Evolutionary conservation across 2,329 filamentous ascomycete species (phyloP).

Genomic region (Colletotrichum lini): DNA sequence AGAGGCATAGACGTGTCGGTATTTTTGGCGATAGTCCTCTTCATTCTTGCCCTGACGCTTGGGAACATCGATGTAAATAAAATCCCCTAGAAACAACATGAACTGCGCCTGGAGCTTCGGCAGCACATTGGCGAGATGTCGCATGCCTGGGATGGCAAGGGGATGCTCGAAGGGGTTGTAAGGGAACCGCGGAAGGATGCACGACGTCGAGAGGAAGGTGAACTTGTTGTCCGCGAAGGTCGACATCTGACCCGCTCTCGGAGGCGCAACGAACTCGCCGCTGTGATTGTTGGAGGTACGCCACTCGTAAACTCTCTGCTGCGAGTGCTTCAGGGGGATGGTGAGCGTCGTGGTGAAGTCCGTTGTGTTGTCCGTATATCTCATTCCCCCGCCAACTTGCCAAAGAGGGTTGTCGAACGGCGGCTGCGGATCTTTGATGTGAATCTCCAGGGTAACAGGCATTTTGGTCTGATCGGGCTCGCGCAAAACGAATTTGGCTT

Average conservation of each 20-base stretch:
- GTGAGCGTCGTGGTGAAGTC: conserved; percentile 85
- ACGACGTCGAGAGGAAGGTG: conserved; percentile 93
- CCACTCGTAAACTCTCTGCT: conserved; percentile 86
- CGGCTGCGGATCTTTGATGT: conserved; percentile 65
- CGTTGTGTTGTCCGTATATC: conserved; percentile 79
- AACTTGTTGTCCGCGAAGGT: conserved; percentile 77
- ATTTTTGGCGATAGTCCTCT: conserved; percentile 89
- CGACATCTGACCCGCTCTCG: conserved; percentile 75
- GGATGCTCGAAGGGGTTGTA: conserved; percentile 90
- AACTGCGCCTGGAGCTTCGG: conserved; percentile 81
- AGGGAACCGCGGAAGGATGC: conserved; percentile 91
- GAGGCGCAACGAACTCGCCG: conserved; percentile 85
- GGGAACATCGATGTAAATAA: conserved; percentile 93
- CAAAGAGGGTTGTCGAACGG: conserved; percentile 72
- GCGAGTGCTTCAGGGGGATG: conserved; percentile 73
- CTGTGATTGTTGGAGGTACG: conserved; percentile 87
- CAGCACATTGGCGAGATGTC: conserved; percentile 80
- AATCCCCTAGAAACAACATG: conserved; percentile 88
- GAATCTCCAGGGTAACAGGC: conserved; percentile 80
- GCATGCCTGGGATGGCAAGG: conserved; percentile 85
- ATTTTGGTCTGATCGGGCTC: conserved; percentile 84
- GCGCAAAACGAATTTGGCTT: conserved; percentile 85
- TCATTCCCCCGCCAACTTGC: conserved; percentile 76
- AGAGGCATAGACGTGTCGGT: conserved; percentile 94
- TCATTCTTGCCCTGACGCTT: conserved; percentile 79